These are phyloP conservation scores for Vicia villosa DNA, from an alignment of 306 rosid species.

Conservation along the genomic window DNA sequence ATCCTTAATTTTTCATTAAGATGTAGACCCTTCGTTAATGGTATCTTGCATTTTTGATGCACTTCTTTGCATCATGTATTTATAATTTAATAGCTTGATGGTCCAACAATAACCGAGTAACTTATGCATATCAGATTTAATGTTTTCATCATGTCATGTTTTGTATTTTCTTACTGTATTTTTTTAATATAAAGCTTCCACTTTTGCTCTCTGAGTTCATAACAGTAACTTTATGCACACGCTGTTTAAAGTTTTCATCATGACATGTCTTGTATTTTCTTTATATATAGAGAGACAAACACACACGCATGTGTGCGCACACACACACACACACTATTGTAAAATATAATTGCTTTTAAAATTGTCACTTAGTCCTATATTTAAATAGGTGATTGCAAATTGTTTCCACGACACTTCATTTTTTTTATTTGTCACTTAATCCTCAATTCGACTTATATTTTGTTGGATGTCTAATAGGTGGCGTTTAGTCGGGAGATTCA, in stretches of 20 bases:
- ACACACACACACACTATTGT: background rate
- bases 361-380: background rate
- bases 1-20: constrained; percentile 21
- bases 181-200: background rate
- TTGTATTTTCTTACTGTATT: background rate
- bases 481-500: constrained; percentile 73
- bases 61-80: constrained; percentile 8
- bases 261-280: no score
- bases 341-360: background rate
- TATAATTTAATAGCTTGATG: constrained; percentile 11
- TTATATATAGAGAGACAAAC: no score
- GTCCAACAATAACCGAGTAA: background rate
- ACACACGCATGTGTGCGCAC: no score
- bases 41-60: constrained; percentile 15
- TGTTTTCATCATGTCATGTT: background rate
- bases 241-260: background rate
- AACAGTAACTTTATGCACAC: constrained; percentile 1
- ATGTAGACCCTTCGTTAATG: constrained; percentile 17
- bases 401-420: constrained; percentile 24
- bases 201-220: background rate
- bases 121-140: background rate
- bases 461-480: constrained; percentile 58
- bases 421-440: constrained; percentile 24
- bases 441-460: constrained; percentile 34
- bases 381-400: background rate